Base-by-base conservation (phyloP, 192 early-diverging fungal genomes). In the Cetraspora pellucida region DNA sequence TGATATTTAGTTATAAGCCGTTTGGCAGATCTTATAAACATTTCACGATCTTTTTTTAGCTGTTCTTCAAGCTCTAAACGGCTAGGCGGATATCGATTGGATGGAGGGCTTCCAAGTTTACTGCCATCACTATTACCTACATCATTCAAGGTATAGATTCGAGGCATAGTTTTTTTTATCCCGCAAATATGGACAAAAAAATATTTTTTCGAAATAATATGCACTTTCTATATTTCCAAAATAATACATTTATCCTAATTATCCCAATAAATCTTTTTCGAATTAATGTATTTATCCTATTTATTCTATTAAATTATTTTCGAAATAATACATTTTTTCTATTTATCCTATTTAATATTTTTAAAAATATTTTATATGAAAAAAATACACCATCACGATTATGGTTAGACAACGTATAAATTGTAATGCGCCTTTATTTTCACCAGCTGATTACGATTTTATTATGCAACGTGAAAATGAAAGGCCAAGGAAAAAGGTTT, bases 21-120 rank as follows among this genome's bases (percentile, higher is more conserved):
- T 46, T 68, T 68, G 14, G 17, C 44, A 49, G 5, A 68, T 2
- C 25, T 46, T 68, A 47, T 49, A 68, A 68, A 43, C 11, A n/a
- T 68, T 68, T 68, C 19, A 68, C 43, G 46, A 46, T 68, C 11
- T 68, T 68, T 43, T 45, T 68, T 68, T 68, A 68, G 19, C 3
- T 68, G 19, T 14, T 68, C 19, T 67, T 67, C 31, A 45, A 67
- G 65, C 37, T 43, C n/a, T 49, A 46, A 46, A 68, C 37, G n/a
- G 43, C 13, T 61, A 61, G 25, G 9, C 11, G 59, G 27, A 14
- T 61, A 61, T 61, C 13, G 27, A 61, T 61, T 61, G 2, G 27
- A 61, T 61, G 13, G 27, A 11, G 7, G 2, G 14, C 11, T 61
- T 59, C 21, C 21, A 59, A 59, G 25, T 67, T 68, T 68, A 46